Conservation (phyloP, 192 early-diverging fungal genomes). For the Rhizoclosmatium globosum region DNA sequence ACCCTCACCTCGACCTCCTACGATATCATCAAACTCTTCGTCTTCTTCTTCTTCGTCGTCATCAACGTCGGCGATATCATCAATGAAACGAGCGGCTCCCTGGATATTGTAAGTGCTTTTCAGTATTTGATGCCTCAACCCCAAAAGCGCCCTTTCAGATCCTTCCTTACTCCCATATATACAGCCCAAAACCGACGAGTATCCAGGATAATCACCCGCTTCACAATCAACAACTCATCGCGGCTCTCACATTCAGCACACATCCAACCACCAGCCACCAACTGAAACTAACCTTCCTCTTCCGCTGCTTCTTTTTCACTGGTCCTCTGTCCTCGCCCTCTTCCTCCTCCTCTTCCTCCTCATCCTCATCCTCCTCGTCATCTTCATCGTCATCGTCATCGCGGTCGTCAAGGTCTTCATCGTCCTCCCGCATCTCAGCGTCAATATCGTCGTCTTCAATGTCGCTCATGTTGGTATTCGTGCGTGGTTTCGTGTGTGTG, state of each 20-base stretch:
- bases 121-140: no score
- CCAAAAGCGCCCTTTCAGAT: no score
- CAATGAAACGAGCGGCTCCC: constrained; percentile 62
- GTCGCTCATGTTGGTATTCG: constrained; percentile 9
- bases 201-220: no score
- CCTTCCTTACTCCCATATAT: no score
- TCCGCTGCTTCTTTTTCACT: constrained; percentile 4
- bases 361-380: constrained; percentile 33
- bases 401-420: constrained; percentile 11
- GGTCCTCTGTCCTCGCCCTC: constrained; percentile 6
- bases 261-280: neutral
- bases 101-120: no score
- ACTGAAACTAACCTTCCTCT: neutral
- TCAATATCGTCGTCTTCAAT: constrained; percentile 13
- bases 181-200: no score
- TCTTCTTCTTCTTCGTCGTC: constrained; percentile 83
- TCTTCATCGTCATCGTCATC: constrained; percentile 31
- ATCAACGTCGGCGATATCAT: constrained; percentile 77
- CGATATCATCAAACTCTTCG: constrained; percentile 65
- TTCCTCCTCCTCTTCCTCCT: constrained; percentile 36
- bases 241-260: neutral
- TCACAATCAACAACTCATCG: no score
- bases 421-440: neutral
- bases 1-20: neutral
- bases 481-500: neutral